These are phyloP conservation scores for Dioscorea alata DNA, from an alignment of 106 monocot genomes.

Conservation along the genomic window DNA sequence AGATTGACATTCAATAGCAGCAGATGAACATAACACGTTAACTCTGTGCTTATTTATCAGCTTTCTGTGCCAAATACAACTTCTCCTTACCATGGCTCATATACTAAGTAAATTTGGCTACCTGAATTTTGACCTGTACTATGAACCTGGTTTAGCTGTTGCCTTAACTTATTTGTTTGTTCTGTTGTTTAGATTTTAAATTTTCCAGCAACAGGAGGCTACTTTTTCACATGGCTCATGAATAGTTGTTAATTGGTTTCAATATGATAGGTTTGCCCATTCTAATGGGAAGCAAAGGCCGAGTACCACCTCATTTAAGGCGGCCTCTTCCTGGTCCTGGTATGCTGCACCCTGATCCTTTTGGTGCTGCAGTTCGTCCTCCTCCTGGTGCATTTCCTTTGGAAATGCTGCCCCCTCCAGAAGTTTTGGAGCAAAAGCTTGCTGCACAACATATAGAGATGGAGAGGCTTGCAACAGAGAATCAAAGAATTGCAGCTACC, in stretches of 20 bases:
- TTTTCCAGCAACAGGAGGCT: too few species aligned
- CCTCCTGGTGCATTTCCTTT: conserved; percentile 51
- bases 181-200: too few species aligned
- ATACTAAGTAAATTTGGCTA: too few species aligned
- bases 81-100: too few species aligned
- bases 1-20: too few species aligned
- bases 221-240: background rate
- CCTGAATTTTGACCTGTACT: too few species aligned
- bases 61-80: too few species aligned
- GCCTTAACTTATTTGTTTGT: too few species aligned
- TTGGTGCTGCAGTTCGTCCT: conserved; percentile 37
- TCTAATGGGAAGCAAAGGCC: conserved; percentile 72
- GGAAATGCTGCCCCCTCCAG: conserved; percentile 61
- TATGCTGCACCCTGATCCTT: conserved; percentile 49
- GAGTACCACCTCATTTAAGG: conserved; percentile 36
- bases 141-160: too few species aligned
- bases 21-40: too few species aligned
- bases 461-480: conserved; percentile 58
- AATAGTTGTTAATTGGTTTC: background rate
- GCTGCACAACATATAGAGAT: conserved; percentile 59
- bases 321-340: conserved; percentile 43
- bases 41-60: too few species aligned
- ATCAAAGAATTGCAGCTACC: conserved; percentile 56
- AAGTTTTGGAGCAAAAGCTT: conserved; percentile 75
- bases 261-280: background rate